These are phyloP conservation scores for Vaccinium corymbosum DNA, from an alignment of 148 eudicot species.

Conservation along the genomic window DNA sequence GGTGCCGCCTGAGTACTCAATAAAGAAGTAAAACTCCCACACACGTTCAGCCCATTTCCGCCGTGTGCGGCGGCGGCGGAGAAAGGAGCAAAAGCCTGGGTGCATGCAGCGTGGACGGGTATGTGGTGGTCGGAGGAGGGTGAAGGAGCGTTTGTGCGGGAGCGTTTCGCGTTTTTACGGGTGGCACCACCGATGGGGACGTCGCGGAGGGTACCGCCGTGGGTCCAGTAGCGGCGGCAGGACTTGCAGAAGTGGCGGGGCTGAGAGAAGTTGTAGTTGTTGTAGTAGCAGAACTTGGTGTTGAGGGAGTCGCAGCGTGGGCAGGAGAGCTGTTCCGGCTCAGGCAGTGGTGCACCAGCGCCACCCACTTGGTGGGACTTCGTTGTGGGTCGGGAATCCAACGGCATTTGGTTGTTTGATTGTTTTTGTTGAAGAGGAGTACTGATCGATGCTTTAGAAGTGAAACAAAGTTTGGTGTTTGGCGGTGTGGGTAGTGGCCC, in stretches of 20 bases:
- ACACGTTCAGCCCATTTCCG: constrained; percentile 11
- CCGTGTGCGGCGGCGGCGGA: constrained; percentile 8
- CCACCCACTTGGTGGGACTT: no score
- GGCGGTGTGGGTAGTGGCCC: no score
- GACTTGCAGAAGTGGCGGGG: constrained; percentile 40
- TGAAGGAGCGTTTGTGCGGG: not conserved
- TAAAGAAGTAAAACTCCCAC: constrained; percentile 51
- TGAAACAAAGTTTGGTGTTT: no score
- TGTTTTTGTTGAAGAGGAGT: no score
- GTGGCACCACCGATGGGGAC: constrained; percentile 39
- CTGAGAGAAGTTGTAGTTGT: constrained; percentile 44
- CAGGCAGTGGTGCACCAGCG: no score
- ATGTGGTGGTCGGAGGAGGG: no score
- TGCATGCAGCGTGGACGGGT: no score
- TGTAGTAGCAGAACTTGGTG: constrained; percentile 47
- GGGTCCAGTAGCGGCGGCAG: constrained; percentile 50
- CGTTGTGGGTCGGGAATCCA: no score
- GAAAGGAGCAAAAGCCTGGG: not conserved
- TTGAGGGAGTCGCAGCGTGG: constrained; percentile 44
- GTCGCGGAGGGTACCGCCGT: constrained; percentile 40
- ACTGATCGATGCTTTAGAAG: no score
- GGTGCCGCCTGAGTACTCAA: constrained; percentile 30
- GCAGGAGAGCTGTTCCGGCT: constrained; percentile 10
- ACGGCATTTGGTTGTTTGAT: no score
- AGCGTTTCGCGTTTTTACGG: constrained; percentile 23